Base-by-base conservation (phyloP, 257 asterid species). In the Scutellaria galericulata region DNA sequence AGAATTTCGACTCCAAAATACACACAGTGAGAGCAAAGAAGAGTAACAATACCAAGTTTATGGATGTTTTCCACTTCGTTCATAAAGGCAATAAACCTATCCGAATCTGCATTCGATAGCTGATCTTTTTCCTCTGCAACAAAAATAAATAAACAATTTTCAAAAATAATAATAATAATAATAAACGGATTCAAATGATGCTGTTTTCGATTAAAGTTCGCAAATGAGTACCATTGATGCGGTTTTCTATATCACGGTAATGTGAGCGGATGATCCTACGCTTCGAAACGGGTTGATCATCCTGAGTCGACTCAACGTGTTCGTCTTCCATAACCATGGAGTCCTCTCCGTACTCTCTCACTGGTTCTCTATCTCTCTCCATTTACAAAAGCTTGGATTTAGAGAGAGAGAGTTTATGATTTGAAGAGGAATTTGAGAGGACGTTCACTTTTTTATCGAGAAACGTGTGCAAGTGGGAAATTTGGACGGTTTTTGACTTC, bases 61-160 rank as follows among this genome's bases (percentile, higher is more conserved):
- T 85, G 87, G 45, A 84, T 73, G 58, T 61, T 53, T 18, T 87
- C 86, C 0, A 87, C 84, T 75, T 83, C 71, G 54, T 76, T 81
- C 69, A 83, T 74, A 40, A 85, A 63, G 46, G 15, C 76, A 70
- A 59, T 75, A 50, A 85, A 85, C 76, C 78, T 81, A 1, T 64
- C 24, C 14, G 83, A 81, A 76, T 50, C 55, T 20, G 7, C 80
- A 39, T 65, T 66, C 15, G 72, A 81, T 22, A 85, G 47, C 15
- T 81, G 88, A 64, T 81, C 81, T 44, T 66, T 74, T 7, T 58
- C 78, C 67, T 76, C 90, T 87, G 79, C 81, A 68, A 18, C 54
- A 20, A 15, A 40, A 39, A 31, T 15, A 37, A 31, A 54, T 24
- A 46, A 12, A 8, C 10, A n/a, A 35, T 0, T 0, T 39, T 12